Base-by-base conservation (phyloP, 164 flowering plant genomes). In the grape (Vitis vinifera) region DNA sequence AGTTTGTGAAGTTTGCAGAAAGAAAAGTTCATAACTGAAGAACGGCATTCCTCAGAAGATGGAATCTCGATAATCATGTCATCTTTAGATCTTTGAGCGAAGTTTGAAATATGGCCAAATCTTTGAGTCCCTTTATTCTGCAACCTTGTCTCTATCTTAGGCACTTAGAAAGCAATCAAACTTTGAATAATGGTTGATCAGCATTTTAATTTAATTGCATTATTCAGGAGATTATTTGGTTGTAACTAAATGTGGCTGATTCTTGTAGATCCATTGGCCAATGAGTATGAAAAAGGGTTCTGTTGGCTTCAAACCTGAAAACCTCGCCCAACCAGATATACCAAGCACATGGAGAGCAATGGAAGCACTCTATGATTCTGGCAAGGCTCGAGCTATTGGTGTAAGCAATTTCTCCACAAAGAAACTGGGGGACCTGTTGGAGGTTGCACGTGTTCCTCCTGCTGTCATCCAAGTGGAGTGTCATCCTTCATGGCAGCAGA, bases 401-500 rank as follows among this genome's bases (percentile, higher is more conserved):
- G 95, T 91, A 12, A 85, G 97, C 86, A 93, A 93, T 77, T 91
- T 93, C 79, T 88, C 98, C 13, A 15, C 82, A 5, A 91, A 91
- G 79, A 91, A 91, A 62, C 75, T 93, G 65, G 86, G 68, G 3
- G 91, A 84, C 55, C 69, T 93, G 71, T 63, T 93, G 68, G 77
- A 78, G 23, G 57, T 85, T 50, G 95, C 97, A 6, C 87, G 89
- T 8, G 78, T 93, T 51, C 89, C 94, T 37, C 98, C 98, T 10
- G 91, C 98, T 59, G 95, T 88, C 63, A 77, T 81, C 74, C 95
- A 93, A 81, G 97, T 91, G 48, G 98, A 93, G 62, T 88, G 91
- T 61, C 95, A 93, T 63, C 92, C 95, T 48, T 56, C 74, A 6
- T 93, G 95, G 97, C 88, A 87, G 76, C 97, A 90, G 68, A 2